These are phyloP conservation scores for Rhododendron simsii DNA, from an alignment of 148 eudicot genomes.

Conservation along the genomic window DNA sequence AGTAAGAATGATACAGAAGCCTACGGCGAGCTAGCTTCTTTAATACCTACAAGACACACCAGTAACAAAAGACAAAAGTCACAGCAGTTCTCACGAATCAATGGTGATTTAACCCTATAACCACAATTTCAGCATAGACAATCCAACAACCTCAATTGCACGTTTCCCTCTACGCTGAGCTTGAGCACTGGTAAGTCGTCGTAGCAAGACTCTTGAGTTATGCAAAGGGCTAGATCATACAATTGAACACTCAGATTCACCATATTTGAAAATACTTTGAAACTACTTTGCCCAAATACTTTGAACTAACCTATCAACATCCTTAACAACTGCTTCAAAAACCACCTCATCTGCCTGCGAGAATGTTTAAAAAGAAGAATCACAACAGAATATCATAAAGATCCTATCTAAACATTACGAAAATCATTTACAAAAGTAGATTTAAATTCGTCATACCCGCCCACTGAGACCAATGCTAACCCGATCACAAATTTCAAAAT, in stretches of 20 bases:
- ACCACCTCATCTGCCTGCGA: conserved; percentile 86
- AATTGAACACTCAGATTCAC: conserved; percentile 1
- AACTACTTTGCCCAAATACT: neutral
- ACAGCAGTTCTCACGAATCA: neutral
- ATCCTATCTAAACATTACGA: conserved; percentile 1
- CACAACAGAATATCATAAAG: neutral
- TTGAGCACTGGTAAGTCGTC: conserved; percentile 72
- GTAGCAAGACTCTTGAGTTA: conserved; percentile 74
- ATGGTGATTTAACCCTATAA: neutral
- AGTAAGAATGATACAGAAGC: conserved; percentile 85
- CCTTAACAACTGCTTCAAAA: conserved; percentile 81
- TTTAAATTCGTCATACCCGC: conserved; percentile 42
- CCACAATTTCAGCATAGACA: neutral
- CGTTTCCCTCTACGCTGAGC: conserved; percentile 96
- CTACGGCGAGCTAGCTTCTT: conserved; percentile 77
- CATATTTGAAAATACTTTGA: neutral
- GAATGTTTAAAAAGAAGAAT: conserved; percentile 8
- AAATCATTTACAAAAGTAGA: neutral
- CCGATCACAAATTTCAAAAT: conserved; percentile 60
- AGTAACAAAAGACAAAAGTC: neutral
- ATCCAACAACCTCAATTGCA: conserved; percentile 76
- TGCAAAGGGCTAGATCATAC: conserved; percentile 60
- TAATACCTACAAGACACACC: conserved; percentile 51
- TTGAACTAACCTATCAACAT: conserved; percentile 58
- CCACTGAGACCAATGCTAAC: conserved; percentile 91